Percentiles rank a stretch among this genome's conserved stretches.
Evolutionary conservation across 176 grass and related monocot genomes (phyloP).

Genomic region (Bromus sterilis): DNA sequence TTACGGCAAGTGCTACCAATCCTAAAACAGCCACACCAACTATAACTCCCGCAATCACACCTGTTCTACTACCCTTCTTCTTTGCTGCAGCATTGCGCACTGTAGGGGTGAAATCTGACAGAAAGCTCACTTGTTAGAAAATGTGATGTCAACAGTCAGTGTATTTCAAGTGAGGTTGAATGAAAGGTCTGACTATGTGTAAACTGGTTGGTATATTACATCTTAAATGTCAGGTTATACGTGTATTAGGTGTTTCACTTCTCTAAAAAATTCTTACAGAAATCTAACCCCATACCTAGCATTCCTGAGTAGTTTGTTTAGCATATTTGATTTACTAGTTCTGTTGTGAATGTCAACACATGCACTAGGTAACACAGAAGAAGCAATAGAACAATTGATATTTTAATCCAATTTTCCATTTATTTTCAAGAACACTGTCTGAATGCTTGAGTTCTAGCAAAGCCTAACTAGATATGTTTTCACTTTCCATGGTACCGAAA

Average conservation of each 20-base stretch:
- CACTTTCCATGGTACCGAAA: not conserved
- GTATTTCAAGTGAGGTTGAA: not conserved
- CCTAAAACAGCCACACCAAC: constrained; percentile 42
- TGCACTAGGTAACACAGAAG: not conserved
- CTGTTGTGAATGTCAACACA: not conserved
- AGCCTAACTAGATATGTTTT: not conserved
- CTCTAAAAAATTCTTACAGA: too few relatives aligned
- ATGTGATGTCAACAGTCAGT: not conserved
- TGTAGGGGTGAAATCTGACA: constrained; percentile 58
- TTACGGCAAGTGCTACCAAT: constrained; percentile 25
- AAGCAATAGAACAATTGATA: not conserved
- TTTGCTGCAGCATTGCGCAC: constrained; percentile 21
- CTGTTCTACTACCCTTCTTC: constrained; percentile 28
- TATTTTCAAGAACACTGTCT: not conserved
- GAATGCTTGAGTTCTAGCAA: not conserved
- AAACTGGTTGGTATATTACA: not conserved
- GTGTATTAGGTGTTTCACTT: not conserved
- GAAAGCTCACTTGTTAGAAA: constrained; percentile 20
- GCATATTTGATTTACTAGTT: not conserved
- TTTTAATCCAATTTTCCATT: not conserved
- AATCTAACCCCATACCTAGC: not conserved
- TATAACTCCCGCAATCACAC: constrained; percentile 45
- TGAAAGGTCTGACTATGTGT: not conserved
- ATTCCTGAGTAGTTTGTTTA: not conserved
- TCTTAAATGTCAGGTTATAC: not conserved